Conservation (phyloP, 2,329 filamentous ascomycete species). For the Trichophyton equinum region DNA sequence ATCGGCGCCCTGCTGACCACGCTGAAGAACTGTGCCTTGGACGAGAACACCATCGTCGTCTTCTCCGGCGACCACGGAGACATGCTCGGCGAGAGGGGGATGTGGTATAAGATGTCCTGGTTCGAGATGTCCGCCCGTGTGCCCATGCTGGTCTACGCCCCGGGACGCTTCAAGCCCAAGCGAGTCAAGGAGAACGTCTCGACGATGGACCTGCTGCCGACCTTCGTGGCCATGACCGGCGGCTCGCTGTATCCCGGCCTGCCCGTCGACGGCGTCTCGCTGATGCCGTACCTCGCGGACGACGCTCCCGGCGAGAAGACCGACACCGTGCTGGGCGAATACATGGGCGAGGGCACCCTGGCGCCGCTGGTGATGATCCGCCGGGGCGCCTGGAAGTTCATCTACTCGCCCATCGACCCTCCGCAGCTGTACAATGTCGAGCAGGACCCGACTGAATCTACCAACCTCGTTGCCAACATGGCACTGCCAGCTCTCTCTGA, state of each 20-base stretch:
- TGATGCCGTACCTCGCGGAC: slow-evolving; percentile 61
- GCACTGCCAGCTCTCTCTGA: slow-evolving; percentile 21
- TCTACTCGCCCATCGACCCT: slow-evolving; percentile 71
- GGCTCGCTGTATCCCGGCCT: slow-evolving; percentile 55
- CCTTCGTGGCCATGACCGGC: slow-evolving; percentile 70
- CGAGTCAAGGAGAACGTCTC: slow-evolving; percentile 75
- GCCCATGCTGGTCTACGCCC: slow-evolving; percentile 73
- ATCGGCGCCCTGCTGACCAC: slow-evolving; percentile 70
- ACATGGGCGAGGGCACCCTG: slow-evolving; percentile 85
- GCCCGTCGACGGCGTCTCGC: slow-evolving; percentile 74
- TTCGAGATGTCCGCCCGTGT: slow-evolving; percentile 85
- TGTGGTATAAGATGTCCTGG: slow-evolving; percentile 98
- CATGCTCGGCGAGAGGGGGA: slow-evolving; percentile 82
- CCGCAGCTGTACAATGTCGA: slow-evolving; percentile 73
- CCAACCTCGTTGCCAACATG: slow-evolving; percentile 46
- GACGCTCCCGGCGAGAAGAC: slow-evolving; percentile 44
- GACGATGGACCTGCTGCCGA: slow-evolving; percentile 80
- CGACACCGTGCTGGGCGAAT: slow-evolving; percentile 88
- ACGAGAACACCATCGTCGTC: slow-evolving; percentile 77
- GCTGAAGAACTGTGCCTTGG: slow-evolving; percentile 64
- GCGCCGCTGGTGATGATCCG: slow-evolving; percentile 90
- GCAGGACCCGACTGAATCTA: slow-evolving; percentile 62
- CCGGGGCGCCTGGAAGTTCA: slow-evolving; percentile 79
- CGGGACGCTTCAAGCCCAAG: slow-evolving; percentile 60
- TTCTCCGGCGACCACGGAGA: slow-evolving; percentile 92